Evolutionary conservation across 129 eudicot genomes (phyloP), one percentile per base, ranked within the genome.

Genomic region (Chrysanthemum seticuspe): DNA sequence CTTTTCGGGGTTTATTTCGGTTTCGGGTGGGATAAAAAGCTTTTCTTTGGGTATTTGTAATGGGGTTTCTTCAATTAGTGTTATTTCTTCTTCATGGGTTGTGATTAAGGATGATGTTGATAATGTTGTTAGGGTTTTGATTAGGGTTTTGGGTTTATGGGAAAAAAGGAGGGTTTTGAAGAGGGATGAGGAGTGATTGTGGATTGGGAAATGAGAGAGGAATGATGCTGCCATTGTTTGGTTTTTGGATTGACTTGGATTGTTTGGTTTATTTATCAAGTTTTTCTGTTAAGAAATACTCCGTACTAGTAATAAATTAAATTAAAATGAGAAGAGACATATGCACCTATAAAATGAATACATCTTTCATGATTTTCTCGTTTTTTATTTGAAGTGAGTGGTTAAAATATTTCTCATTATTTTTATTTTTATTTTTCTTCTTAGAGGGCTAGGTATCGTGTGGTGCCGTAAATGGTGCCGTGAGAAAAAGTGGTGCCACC

Each of bases 21-120:
- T 90, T 7, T 95, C 99, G 1, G 99, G 99, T 1, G 99, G 99
- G 6, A 88, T 68, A 34, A 90, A 95, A 2, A 95, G 96, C 80
- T 85, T 86, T 10, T 95, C 99, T n/a, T 76, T 75, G 0, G 97
- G 72, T 40, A 95, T 75, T 13, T 83, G 85, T 45, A 88, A 23
- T 14, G 73, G 83, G 84, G 91, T 47, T 83, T 88, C 47, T 6
- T 40, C 47, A 40, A 40, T 40, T 40, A 40, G 6, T 1, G 47
- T 40, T 40, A 40, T 5, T 40, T 6, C 10, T 40, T 40, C 78
- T 78, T 79, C 80, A 50, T 70, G 56, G 6, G 67, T 34, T 61
- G 10, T 6, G 14, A 62, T 52, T 21, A 65, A 52, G 69, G 77
- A 74, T 74, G 84, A 62, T 25, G 82, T 62, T 53, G 85, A 81